Evolutionary conservation across 306 rosid species (phyloP).

Genomic region (Sicyos baderoa): DNA sequence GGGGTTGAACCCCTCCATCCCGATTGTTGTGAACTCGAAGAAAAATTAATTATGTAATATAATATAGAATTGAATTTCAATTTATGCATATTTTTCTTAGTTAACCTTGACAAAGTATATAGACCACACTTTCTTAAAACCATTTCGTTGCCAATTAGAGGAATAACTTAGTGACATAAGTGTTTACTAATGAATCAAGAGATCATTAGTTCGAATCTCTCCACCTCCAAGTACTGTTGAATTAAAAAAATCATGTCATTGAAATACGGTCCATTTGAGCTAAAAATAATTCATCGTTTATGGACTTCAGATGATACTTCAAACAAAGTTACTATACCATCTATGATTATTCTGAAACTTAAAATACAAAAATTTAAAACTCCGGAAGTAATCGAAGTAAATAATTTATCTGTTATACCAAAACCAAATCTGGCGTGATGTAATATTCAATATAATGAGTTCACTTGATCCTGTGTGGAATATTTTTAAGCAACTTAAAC

Average conservation of each 20-base stretch:
- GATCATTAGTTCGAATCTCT: no score
- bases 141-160: not conserved
- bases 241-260: not conserved
- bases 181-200: no score
- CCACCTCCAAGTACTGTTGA: no score
- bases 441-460: not conserved
- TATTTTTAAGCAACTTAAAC: not conserved
- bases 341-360: not conserved
- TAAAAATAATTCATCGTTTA: not conserved
- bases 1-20: no score
- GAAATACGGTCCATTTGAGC: not conserved
- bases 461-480: not conserved
- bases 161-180: no score
- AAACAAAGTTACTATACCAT: not conserved
- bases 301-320: not conserved
- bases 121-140: not conserved
- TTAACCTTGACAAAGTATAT: not conserved
- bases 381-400: not conserved
- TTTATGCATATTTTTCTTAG: not conserved
- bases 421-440: no score
- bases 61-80: not conserved
- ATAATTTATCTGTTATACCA: not conserved
- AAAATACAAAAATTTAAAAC: not conserved
- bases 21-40: no score
- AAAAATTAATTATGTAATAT: not conserved